These are phyloP conservation scores for Tothia fuscella DNA, from an alignment of 2,329 filamentous ascomycete species.

Conservation along the genomic window DNA sequence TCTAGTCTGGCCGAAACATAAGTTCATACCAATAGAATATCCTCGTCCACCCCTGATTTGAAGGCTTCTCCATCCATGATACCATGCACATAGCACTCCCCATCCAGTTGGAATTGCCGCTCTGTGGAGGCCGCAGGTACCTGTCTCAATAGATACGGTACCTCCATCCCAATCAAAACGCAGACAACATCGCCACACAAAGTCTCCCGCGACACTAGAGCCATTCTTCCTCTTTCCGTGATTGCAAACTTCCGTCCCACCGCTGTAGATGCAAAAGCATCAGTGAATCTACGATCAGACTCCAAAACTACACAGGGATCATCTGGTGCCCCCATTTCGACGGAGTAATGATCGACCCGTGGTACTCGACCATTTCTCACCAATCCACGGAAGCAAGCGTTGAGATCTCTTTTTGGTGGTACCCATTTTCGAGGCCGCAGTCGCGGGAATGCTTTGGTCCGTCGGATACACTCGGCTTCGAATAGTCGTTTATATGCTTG, in stretches of 20 bases:
- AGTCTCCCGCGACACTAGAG: neutral
- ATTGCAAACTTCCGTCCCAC: neutral
- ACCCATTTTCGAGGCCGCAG: neutral
- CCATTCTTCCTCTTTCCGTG: neutral
- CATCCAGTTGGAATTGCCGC: neutral
- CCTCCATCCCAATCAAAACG: neutral
- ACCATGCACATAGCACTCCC: slow-evolving; percentile 7
- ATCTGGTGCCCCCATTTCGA: neutral
- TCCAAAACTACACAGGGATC: neutral
- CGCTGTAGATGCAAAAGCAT: neutral
- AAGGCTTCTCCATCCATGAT: neutral
- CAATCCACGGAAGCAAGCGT: neutral
- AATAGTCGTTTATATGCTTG: neutral
- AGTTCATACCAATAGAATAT: no score
- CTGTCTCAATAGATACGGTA: neutral
- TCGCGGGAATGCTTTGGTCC: neutral
- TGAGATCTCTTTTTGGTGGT: neutral
- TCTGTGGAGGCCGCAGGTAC: neutral
- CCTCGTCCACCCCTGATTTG: no score
- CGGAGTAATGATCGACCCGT: neutral
- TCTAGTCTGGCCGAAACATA: no score
- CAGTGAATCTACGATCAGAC: neutral
- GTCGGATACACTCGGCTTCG: neutral
- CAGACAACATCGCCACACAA: neutral
- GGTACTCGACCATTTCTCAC: neutral